Evolutionary conservation across 1,284 basidiomycete genomes (phyloP), one percentile per base, ranked within the genome.

Genomic region (Grifola frondosa): DNA sequence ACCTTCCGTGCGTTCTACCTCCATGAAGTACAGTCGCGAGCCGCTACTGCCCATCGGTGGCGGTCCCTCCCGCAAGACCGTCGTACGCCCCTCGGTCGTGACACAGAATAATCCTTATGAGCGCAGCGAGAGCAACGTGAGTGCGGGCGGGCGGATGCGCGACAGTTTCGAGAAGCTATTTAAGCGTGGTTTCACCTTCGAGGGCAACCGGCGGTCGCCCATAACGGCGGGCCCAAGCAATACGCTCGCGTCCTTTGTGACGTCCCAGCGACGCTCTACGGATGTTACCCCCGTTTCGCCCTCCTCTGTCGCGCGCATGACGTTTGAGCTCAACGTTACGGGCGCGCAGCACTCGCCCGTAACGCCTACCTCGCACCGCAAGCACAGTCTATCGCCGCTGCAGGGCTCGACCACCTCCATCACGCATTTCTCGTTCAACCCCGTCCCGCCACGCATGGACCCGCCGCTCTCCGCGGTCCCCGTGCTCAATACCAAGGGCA

Each of bases 11-110:
- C 42, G 46, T 33, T 48, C 54, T 7, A 73, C 69, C 44, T 67
- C 68, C 8, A 61, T 68, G 33, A 86, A 84, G 57, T 75, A 73
- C 44, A 85, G 83, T 58, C 74, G 80, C 29, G 84, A 88, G 49
- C 81, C 82, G 2, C 67, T 87, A 34, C 69, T 88, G 3, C 82
- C 84, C 7, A 64, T 77, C 22, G 65, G 63, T 31, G 62, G 55
- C 30, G 43, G 43, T 1, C 56, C 52, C 23, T 34, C 50, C 1
- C 40, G 50, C 21, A 59, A 49, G 40, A 45, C 58, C 7, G 38
- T 57, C 4, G 45, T 53, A 3, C 59, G 60, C 10, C 63, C 62
- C 7, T 58, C 64, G 2, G 48, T 63, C 37, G 45, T 56, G 31
- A 47, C 58, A 28, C 52, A 60, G 49, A 46, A 54, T 12, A 45